phyloP scores from a whole-genome alignment of 345 rosid genomes.

The Melaleuca quinquenervia region DNA sequence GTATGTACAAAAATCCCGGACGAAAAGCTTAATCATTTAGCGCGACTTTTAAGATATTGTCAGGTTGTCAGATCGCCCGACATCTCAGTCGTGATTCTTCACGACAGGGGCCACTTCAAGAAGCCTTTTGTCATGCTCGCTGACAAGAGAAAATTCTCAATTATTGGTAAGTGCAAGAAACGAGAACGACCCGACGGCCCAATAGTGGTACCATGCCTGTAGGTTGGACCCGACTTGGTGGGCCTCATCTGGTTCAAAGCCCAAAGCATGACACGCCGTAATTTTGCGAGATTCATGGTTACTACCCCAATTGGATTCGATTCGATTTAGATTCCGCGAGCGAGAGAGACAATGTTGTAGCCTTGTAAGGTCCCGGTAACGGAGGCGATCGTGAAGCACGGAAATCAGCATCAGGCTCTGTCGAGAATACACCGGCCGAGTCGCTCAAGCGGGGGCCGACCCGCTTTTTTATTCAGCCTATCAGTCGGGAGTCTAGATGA shows the following conservation, averaged over 20 bases:
- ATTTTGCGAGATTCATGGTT: neutral
- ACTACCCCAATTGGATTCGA: neutral
- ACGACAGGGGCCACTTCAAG: neutral
- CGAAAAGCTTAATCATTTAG: neutral
- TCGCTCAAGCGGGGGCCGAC: neutral
- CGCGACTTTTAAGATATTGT: neutral
- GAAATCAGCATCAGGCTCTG: neutral
- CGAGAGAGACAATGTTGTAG: neutral
- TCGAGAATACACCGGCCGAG: neutral
- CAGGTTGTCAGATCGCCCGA: neutral
- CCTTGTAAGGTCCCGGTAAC: neutral
- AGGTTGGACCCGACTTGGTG: neutral
- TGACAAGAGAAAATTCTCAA: neutral
- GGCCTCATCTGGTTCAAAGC: neutral
- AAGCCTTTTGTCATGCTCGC: neutral
- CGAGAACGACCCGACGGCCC: neutral
- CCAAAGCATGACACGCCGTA: neutral
- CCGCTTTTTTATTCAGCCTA: neutral
- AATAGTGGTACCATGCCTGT: neutral
- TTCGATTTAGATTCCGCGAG: neutral
- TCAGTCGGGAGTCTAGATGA: neutral
- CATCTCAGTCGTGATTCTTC: neutral
- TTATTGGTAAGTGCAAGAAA: neutral
- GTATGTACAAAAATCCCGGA: too few species aligned
- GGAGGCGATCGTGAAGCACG: neutral